Percentiles rank a stretch among this genome's conserved stretches.
Conservation (phyloP, 169 alveolate species). For the Pseudocohnilembus persalinus region DNA sequence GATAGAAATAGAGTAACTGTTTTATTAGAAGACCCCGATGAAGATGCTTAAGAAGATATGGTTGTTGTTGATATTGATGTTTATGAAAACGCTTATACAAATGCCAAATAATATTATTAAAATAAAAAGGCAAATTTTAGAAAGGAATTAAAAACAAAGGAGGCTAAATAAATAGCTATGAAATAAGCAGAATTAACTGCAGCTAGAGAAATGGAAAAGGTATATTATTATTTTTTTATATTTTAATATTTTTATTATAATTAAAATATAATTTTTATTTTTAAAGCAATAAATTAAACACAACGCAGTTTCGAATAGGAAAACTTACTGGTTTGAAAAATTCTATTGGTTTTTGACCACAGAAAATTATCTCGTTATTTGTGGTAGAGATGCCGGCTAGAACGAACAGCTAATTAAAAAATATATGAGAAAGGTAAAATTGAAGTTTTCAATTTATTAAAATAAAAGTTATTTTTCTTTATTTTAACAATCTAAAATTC, state of each 20-base stretch:
- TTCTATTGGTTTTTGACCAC: conserved; percentile 96
- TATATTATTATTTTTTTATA: conserved; percentile 42
- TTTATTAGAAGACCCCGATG: conserved; percentile 48
- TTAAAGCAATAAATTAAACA: conserved; percentile 53
- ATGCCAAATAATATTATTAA: conserved; percentile 84
- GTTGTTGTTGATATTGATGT: conserved; percentile 37
- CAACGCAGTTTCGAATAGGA: conserved; percentile 69
- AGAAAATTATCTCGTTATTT: conserved; percentile 85
- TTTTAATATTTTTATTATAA: background rate
- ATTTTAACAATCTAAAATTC: too few relatives aligned
- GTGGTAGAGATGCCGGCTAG: conserved; percentile 94
- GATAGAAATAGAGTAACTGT: conserved; percentile 68
- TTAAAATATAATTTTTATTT: background rate
- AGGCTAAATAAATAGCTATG: conserved; percentile 87
- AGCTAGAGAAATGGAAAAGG: conserved; percentile 73
- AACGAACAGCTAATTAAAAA: conserved; percentile 94
- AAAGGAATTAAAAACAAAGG: conserved; percentile 88
- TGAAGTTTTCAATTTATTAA: too few relatives aligned
- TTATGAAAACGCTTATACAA: conserved; percentile 81
- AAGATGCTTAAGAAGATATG: conserved; percentile 47
- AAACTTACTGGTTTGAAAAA: conserved; percentile 96
- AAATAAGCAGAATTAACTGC: conserved; percentile 90
- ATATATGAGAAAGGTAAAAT: conserved; percentile 78
- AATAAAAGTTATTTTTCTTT: too few relatives aligned
- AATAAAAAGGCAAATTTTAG: conserved; percentile 83